phyloP scores from a whole-genome alignment of 2,329 filamentous ascomycete species.

The Aspergillus sp. region DNA sequence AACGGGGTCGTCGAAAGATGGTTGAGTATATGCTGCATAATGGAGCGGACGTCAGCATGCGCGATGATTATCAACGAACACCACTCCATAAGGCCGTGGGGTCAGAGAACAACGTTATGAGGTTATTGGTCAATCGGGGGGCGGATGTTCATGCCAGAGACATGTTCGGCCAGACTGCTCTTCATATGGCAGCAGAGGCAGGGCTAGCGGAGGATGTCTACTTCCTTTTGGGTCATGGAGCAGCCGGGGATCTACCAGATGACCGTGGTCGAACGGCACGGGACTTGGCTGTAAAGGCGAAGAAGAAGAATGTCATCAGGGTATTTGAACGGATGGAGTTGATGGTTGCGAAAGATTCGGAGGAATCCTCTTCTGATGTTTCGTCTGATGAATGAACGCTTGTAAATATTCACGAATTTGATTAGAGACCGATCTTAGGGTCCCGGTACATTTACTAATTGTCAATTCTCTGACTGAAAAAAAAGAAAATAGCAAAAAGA shows the following conservation, averaged over 20 bases:
- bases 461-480: too few relatives aligned
- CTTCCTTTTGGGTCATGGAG: constrained; percentile 26
- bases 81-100: constrained; percentile 25
- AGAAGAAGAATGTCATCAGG: constrained; percentile 16
- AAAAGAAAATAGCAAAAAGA: too few relatives aligned
- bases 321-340: constrained; percentile 19
- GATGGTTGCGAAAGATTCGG: constrained; percentile 9
- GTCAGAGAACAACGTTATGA: constrained; percentile 23
- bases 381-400: not conserved
- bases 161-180: constrained; percentile 26
- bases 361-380: constrained; percentile 8
- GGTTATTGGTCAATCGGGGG: constrained; percentile 22
- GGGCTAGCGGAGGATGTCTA: constrained; percentile 24
- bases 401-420: not conserved
- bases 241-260: constrained; percentile 19
- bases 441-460: too few relatives aligned
- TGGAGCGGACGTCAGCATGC: constrained; percentile 27
- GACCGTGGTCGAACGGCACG: constrained; percentile 23
- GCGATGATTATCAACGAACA: constrained; percentile 27
- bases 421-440: too few relatives aligned
- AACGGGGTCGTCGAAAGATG: constrained; percentile 30
- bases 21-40: constrained; percentile 31
- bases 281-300: constrained; percentile 22
- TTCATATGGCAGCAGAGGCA: constrained; percentile 27
- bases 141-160: constrained; percentile 24